Evolutionary conservation across 257 asterid species (phyloP).

Genomic region (Agastache rugosa): DNA sequence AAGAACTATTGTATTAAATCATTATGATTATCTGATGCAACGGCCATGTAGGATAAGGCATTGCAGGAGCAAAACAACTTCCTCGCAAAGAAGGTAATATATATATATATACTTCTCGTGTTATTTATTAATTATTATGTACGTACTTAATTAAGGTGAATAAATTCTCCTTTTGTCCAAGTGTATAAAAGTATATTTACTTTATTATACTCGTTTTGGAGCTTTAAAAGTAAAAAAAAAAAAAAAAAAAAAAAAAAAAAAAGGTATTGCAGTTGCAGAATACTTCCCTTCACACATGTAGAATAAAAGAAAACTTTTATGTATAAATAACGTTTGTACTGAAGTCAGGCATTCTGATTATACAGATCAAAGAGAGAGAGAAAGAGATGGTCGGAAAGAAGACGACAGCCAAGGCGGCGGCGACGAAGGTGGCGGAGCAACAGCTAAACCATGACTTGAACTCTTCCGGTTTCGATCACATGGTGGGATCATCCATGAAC

Average conservation of each 20-base stretch:
- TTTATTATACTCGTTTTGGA: too few relatives aligned
- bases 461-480: conserved; percentile 44
- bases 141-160: too few relatives aligned
- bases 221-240: too few relatives aligned
- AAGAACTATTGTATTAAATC: too few relatives aligned
- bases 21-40: neutral
- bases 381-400: conserved; percentile 46
- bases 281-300: too few relatives aligned
- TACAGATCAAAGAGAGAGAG: conserved; percentile 71
- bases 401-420: neutral
- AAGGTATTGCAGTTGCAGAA: too few relatives aligned
- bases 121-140: neutral
- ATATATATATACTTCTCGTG: too few relatives aligned
- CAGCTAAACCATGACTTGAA: conserved; percentile 53
- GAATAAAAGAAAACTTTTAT: too few relatives aligned
- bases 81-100: conserved; percentile 63
- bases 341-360: neutral
- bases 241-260: too few relatives aligned
- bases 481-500: conserved; percentile 44
- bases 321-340: neutral
- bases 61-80: conserved; percentile 75
- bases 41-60: conserved; percentile 69
- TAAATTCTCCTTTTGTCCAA: too few relatives aligned
- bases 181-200: too few relatives aligned
- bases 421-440: conserved; percentile 41